Base-by-base conservation (phyloP, 2,329 filamentous ascomycete species). In the Venturia effusa region DNA sequence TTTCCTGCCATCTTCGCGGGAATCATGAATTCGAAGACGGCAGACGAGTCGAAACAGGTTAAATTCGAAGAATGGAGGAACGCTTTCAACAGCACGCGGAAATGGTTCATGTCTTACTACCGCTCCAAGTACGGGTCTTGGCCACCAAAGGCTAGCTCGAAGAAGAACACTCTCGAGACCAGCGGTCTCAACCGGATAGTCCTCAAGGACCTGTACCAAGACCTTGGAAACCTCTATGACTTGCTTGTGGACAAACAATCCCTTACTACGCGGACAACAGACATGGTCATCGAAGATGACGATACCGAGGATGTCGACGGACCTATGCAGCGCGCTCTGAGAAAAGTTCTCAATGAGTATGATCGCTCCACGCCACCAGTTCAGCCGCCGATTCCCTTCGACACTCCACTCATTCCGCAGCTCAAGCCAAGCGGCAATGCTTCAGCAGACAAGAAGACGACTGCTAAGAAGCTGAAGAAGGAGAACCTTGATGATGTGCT, bases 1-100 rank as follows among this genome's bases (percentile, higher is more conserved):
- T 97, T 96, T 69, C 92, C 92, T 0, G 89, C 90, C 0, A 79
- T 97, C 5, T 97, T 96, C 72, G 85, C 91, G 0, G 94, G 94
- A 40, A 85, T 92, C 68, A 93, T 90, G 71, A 92, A 87, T 73
- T 96, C 91, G 3, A 92, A 88, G 13, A 90, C 88, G 0, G 83
- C 85, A 27, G 81, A 81, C 0, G 91, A 96, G 74, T 86, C 90
- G 67, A 92, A 87, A 72, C 78, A 85, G 22, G 84, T 96, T 54
- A 86, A 87, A 27, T 97, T 95, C 79, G 91, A 92, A 73, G 82
- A 84, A 34, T 97, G 94, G 93, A 88, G 84, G 70, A 79, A 80
- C 22, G 83, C 87, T 1, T 97, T 93, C 72, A 77, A 83, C 65
- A 85, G 84, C 64, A 91, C 92, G 80, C 83, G 90, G 45, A 84